Conservation (phyloP, 129 eudicot species). For the Flaveria brownii region DNA sequence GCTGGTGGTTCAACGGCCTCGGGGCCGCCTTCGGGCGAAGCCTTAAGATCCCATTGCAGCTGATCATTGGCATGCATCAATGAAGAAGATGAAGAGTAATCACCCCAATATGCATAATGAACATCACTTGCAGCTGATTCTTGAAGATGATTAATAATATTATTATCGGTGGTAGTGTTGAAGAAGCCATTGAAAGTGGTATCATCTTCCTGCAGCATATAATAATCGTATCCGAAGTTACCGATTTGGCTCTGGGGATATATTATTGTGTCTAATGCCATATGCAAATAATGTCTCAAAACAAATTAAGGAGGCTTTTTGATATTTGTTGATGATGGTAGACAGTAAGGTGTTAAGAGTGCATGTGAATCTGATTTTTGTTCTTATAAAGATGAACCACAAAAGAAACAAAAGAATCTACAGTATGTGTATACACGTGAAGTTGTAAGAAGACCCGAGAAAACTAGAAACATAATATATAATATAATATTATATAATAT, state of each 20-base stretch:
- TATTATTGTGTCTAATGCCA: slow-evolving; percentile 59
- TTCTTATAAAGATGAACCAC: slow-evolving; percentile 38
- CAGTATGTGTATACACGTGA: slow-evolving; percentile 48
- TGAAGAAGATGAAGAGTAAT: too few relatives aligned
- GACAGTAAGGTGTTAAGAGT: slow-evolving; percentile 17
- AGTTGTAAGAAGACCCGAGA: slow-evolving; percentile 21
- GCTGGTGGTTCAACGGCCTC: slow-evolving; percentile 5
- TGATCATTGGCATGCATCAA: too few relatives aligned
- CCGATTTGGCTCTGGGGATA: slow-evolving; percentile 49
- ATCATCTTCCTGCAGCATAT: slow-evolving; percentile 26
- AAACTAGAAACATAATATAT: background rate
- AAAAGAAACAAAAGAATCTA: slow-evolving; percentile 32
- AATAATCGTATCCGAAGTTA: slow-evolving; percentile 34
- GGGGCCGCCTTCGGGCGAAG: slow-evolving; percentile 44
- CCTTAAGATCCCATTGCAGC: slow-evolving; percentile 28
- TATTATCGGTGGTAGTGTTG: slow-evolving; percentile 26
- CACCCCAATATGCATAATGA: slow-evolving; percentile 8
- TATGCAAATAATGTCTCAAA: slow-evolving; percentile 22
- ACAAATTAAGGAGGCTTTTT: slow-evolving; percentile 30
- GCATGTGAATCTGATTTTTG: slow-evolving; percentile 20
- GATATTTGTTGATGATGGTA: background rate
- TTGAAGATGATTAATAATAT: background rate
- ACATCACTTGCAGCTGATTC: slow-evolving; percentile 15
- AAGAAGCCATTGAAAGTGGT: slow-evolving; percentile 19
- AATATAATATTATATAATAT: too few relatives aligned